Evolutionary conservation across 2,329 filamentous ascomycete genomes (phyloP).

Genomic region (Penicillium sp.): DNA sequence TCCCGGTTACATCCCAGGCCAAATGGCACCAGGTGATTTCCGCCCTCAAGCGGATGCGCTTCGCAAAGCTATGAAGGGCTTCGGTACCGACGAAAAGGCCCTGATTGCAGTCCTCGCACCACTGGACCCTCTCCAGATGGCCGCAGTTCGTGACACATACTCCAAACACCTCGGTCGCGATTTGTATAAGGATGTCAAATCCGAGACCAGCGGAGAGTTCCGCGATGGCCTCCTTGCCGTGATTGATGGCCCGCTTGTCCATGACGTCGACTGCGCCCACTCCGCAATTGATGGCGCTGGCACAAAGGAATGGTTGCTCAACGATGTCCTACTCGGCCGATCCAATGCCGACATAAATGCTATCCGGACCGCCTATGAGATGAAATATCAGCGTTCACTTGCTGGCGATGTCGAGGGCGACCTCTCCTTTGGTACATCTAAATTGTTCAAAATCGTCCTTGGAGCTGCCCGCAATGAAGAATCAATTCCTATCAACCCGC

Average conservation of each 20-base stretch:
- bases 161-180: slow-evolving; percentile 63
- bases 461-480: slow-evolving; percentile 75
- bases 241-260: slow-evolving; percentile 71
- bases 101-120: slow-evolving; percentile 69
- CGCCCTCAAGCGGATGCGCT: slow-evolving; percentile 67
- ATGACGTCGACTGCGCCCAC: slow-evolving; percentile 70
- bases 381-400: slow-evolving; percentile 64
- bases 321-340: slow-evolving; percentile 79
- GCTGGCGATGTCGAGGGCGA: slow-evolving; percentile 74
- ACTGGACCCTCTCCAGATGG: slow-evolving; percentile 76
- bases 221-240: slow-evolving; percentile 72
- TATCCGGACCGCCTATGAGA: slow-evolving; percentile 77
- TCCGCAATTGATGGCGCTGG: slow-evolving; percentile 74
- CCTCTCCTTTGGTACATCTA: slow-evolving; percentile 79
- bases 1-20: slow-evolving; percentile 70
- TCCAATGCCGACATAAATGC: slow-evolving; percentile 84
- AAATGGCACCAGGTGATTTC: slow-evolving; percentile 66
- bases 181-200: slow-evolving; percentile 71
- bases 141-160: slow-evolving; percentile 67
- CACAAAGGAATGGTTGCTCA: slow-evolving; percentile 81
- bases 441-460: slow-evolving; percentile 80
- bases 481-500: slow-evolving; percentile 67
- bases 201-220: slow-evolving; percentile 74
- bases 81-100: slow-evolving; percentile 80
- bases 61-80: slow-evolving; percentile 85